Conservation (phyloP, 495 filamentous ascomycete species). For the Aspergillus leporis region DNA sequence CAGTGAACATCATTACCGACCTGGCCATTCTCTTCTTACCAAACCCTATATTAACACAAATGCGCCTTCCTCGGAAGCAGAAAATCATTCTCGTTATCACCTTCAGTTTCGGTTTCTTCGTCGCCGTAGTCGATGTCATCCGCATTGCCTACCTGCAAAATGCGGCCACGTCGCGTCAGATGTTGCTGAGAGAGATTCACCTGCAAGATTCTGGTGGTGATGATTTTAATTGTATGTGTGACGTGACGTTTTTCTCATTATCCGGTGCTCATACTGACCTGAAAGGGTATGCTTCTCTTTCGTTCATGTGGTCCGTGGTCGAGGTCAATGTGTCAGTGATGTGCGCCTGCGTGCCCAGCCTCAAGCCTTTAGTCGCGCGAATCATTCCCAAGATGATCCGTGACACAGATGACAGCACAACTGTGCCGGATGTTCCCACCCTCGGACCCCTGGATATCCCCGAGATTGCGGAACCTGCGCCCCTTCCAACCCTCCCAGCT, state of each 20-base stretch:
- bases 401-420: constrained; percentile 39
- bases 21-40: constrained; percentile 80
- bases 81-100: constrained; percentile 82
- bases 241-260: not conserved
- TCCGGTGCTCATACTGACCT: not conserved
- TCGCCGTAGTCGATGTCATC: constrained; percentile 84
- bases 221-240: constrained; percentile 57
- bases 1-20: constrained; percentile 84
- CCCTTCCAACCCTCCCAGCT: not conserved
- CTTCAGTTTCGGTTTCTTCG: constrained; percentile 81
- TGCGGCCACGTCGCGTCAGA: constrained; percentile 50
- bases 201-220: constrained; percentile 32
- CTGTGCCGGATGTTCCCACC: constrained; percentile 15
- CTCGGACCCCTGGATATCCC: constrained; percentile 18
- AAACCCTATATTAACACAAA: constrained; percentile 80
- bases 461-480: constrained; percentile 1
- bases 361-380: constrained; percentile 80
- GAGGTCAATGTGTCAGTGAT: constrained; percentile 90
- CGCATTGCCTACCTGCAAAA: constrained; percentile 86
- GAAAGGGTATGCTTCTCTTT: constrained; percentile 72
- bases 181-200: constrained; percentile 34
- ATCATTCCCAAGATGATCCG: constrained; percentile 72
- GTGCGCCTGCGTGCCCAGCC: constrained; percentile 82
- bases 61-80: constrained; percentile 79
- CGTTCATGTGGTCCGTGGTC: constrained; percentile 90